Base-by-base conservation (phyloP, 768 basidiomycete genomes). In the Lepiota brunneoincarnata region DNA sequence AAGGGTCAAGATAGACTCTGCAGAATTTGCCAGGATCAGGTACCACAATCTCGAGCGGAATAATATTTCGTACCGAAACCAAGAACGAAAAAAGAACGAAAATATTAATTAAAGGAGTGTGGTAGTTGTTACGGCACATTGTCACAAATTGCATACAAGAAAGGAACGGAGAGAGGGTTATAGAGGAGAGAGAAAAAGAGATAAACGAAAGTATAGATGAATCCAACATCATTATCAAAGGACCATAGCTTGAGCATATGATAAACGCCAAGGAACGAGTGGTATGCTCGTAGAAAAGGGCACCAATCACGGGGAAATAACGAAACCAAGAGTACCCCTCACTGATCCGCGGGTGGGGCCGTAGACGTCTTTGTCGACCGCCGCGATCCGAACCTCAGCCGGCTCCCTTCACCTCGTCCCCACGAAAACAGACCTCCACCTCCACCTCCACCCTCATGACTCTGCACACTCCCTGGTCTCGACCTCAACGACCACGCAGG, bases 401-500 rank as follows among this genome's bases (percentile, higher is more conserved):
- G 86, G 15, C 84, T 79, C 61, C 79, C 82, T 14, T 84, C 83
- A 5, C 78, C 70, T 26, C 82, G 74, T 4, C 78, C 82, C 82
- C 83, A 85, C 0, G 84, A 85, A 66, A 91, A 89, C 39, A 90
- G 68, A 0, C 87, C 80, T 17, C 77, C 68, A 17, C 69, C 62
- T 40, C 52, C 46, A 4, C 38, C n/a, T n/a, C n/a, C 78, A 3
- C 78, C 76, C n/a, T 87, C 86, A 58, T 85, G 83, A 4, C 87
- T 88, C 46, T 83, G 78, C 0, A 82, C 65, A 59, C 89, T 89
- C n/a, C 88, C 89, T 1, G 86, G 78, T 21, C 86, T 78, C 18
- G 91, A 93, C 15, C 90, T 85, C 75, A 91, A 86, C 0, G 89
- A 91, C 89, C 89, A 93, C 0, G 89, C 85, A 42, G 90, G 91